phyloP scores from a whole-genome alignment of 2,329 filamentous ascomycete genomes.

The Aureobasidium sp. region DNA sequence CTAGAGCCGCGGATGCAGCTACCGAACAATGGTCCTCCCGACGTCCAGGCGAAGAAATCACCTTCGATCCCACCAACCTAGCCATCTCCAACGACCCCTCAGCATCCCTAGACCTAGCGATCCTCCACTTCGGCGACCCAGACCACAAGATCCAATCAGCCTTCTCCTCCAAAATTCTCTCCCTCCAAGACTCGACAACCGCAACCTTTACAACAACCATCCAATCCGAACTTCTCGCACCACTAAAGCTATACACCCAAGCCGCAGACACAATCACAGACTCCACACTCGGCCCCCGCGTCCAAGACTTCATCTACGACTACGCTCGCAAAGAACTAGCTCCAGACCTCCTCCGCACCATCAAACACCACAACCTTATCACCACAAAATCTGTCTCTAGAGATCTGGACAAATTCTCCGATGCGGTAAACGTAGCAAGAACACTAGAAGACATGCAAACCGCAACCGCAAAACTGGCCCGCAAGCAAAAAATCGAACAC shows the following conservation, averaged over 20 bases:
- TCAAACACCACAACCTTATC: constrained; percentile 17
- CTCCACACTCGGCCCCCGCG: constrained; percentile 14
- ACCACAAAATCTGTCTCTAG: constrained; percentile 17
- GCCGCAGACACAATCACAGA: constrained; percentile 21
- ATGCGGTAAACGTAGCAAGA: constrained; percentile 18
- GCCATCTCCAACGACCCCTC: background rate
- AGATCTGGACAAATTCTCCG: constrained; percentile 22
- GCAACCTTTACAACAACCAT: constrained; percentile 6
- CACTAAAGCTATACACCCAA: constrained; percentile 22
- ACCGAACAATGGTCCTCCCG: background rate
- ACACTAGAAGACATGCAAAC: constrained; percentile 20
- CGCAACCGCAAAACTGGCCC: constrained; percentile 19
- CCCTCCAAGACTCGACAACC: background rate
- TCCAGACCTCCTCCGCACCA: constrained; percentile 14
- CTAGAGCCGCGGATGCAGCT: background rate
- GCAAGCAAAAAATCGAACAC: constrained; percentile 21
- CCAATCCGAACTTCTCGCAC: constrained; percentile 18
- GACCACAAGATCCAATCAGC: background rate
- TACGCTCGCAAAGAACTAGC: constrained; percentile 19
- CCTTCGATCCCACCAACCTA: background rate
- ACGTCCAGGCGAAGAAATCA: background rate
- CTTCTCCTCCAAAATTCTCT: background rate
- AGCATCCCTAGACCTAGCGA: background rate
- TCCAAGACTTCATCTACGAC: constrained; percentile 22
- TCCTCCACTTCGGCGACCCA: background rate